These are phyloP conservation scores for Stevia rebaudiana DNA, from an alignment of 140 eudicot species.

Conservation along the genomic window DNA sequence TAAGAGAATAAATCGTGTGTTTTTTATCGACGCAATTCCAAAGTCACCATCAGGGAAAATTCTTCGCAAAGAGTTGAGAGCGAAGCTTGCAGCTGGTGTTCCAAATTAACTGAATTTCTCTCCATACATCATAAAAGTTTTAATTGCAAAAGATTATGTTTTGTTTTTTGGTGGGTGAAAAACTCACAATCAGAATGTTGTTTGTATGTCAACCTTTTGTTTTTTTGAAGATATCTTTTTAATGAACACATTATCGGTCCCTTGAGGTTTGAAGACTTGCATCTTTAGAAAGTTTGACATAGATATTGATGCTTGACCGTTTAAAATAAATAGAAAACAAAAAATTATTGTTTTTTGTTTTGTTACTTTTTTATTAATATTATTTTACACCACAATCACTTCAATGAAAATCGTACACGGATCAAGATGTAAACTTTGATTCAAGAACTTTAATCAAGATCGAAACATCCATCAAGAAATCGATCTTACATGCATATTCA, in stretches of 20 bases:
- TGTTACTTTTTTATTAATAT: too few species aligned
- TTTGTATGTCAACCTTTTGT: conserved; percentile 24
- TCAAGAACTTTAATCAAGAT: background rate
- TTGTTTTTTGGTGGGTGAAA: background rate
- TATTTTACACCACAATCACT: too few species aligned
- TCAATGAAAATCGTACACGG: too few species aligned
- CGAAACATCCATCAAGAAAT: background rate
- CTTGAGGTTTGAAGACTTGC: too few species aligned
- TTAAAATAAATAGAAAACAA: too few species aligned
- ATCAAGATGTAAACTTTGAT: background rate
- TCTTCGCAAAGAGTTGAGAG: conserved; percentile 81
- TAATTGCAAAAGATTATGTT: conserved; percentile 7
- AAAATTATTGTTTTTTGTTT: too few species aligned
- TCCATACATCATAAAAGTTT: conserved; percentile 8
- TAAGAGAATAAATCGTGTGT: conserved; percentile 71
- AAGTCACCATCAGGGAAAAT: conserved; percentile 88
- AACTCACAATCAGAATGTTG: conserved; percentile 18
- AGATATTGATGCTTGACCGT: too few species aligned
- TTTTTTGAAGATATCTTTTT: conserved; percentile 12
- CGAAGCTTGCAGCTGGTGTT: conserved; percentile 56
- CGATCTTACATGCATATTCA: background rate
- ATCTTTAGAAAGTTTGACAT: too few species aligned
- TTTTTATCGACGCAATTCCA: conserved; percentile 66
- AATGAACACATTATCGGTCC: background rate
- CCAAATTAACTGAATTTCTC: conserved; percentile 19